Percentiles rank a stretch among this genome's conserved stretches.
Conservation (phyloP, 306 rosid genomes). For the Cucurbita pepo region DNA sequence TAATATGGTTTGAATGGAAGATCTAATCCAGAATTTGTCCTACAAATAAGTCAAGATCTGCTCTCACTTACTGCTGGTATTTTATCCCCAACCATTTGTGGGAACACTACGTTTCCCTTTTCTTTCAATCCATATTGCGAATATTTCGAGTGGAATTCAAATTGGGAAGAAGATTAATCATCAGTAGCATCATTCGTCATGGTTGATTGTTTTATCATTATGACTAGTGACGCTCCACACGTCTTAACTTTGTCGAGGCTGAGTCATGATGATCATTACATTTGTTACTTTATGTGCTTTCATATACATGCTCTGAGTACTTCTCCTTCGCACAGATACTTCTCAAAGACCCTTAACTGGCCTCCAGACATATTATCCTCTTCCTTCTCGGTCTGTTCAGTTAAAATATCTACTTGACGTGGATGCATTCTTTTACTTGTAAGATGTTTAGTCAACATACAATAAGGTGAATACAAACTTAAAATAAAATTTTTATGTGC, state of each 20-base stretch:
- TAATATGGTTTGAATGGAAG: constrained; percentile 19
- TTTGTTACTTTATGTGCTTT: not conserved
- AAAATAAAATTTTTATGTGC: not conserved
- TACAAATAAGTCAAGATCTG: not conserved
- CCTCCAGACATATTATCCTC: not conserved
- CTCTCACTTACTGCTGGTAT: not conserved
- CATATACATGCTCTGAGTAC: not conserved
- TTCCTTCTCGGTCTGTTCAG: not conserved
- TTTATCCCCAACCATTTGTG: not conserved
- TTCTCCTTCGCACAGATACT: constrained; percentile 33
- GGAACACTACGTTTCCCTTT: constrained; percentile 3
- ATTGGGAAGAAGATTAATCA: not conserved
- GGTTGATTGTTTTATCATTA: not conserved
- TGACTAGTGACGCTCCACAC: not conserved
- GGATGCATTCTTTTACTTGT: not conserved
- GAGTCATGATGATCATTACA: not conserved
- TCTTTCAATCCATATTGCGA: not conserved
- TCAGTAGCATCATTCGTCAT: not conserved
- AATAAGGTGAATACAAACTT: not conserved
- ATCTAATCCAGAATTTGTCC: not conserved
- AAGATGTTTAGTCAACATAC: not conserved
- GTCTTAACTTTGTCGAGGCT: not conserved
- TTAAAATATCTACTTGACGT: not conserved
- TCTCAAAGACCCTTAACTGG: constrained; percentile 61
- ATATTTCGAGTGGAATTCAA: not conserved